These are phyloP conservation scores for Blastobotrys illinoisensis DNA, from an alignment of 1,139 yeast genomes.

Conservation along the genomic window DNA sequence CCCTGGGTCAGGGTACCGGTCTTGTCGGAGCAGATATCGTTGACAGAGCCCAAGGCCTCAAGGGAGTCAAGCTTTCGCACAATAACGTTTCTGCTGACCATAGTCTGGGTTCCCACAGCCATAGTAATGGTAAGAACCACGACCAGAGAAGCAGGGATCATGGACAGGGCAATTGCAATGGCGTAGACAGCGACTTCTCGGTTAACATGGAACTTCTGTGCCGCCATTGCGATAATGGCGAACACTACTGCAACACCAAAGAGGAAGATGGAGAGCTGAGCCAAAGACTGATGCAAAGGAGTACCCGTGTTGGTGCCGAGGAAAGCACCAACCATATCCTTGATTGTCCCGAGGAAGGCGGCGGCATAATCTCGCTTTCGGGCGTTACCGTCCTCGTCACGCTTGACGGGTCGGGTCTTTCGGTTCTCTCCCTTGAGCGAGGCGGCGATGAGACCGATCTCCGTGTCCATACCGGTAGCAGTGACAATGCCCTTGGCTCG, in stretches of 20 bases:
- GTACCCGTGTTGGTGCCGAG: constrained; percentile 76
- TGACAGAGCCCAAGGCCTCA: constrained; percentile 75
- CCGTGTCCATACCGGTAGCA: constrained; percentile 67
- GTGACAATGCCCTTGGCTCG: constrained; percentile 64
- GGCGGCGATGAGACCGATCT: constrained; percentile 71
- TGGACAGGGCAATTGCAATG: constrained; percentile 72
- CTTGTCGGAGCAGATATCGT: constrained; percentile 78
- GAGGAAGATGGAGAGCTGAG: constrained; percentile 64
- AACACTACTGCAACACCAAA: constrained; percentile 69
- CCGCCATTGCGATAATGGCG: constrained; percentile 76
- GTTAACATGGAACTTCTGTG: constrained; percentile 62
- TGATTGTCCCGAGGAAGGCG: constrained; percentile 43
- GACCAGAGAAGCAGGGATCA: constrained; percentile 78
- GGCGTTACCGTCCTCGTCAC: constrained; percentile 34
- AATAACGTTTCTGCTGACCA: constrained; percentile 67
- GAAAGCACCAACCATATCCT: constrained; percentile 56
- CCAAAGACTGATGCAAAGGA: constrained; percentile 61
- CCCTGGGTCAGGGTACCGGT: constrained; percentile 82
- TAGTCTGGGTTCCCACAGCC: constrained; percentile 81
- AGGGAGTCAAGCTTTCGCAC: constrained; percentile 73
- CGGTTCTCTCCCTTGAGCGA: constrained; percentile 45
- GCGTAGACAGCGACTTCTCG: constrained; percentile 77
- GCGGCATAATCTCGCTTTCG: constrained; percentile 45
- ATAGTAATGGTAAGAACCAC: constrained; percentile 79
- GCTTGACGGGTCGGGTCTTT: constrained; percentile 33